A percentile compares a stretch with the other conserved stretches of the same genome.
phyloP scores from a whole-genome alignment of 148 eudicot species.

The Vaccinium darrowii region DNA sequence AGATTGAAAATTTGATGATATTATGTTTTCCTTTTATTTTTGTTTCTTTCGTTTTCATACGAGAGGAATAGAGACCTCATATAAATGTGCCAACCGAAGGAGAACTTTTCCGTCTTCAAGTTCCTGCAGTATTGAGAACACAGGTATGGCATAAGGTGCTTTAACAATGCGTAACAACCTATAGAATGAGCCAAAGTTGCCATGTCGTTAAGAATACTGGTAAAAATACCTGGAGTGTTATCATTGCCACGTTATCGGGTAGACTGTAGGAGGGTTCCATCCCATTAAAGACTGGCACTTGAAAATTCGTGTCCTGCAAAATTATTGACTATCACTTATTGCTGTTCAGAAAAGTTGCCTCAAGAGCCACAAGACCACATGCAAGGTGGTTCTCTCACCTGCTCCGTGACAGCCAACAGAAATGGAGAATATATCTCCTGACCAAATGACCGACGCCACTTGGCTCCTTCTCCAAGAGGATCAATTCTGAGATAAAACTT shows the following conservation, averaged over 20 bases:
- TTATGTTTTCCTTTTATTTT: not conserved
- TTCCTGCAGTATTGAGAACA: slow-evolving; percentile 48
- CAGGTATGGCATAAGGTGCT: not conserved
- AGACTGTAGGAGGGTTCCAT: slow-evolving; percentile 75
- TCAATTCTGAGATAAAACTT: slow-evolving; percentile 74
- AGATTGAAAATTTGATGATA: not conserved
- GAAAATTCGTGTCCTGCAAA: slow-evolving; percentile 47
- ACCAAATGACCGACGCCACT: slow-evolving; percentile 87
- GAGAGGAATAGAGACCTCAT: slow-evolving; percentile 54
- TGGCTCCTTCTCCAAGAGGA: slow-evolving; percentile 87
- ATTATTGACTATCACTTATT: slow-evolving; percentile 5
- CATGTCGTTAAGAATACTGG: not conserved
- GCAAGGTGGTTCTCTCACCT: slow-evolving; percentile 43
- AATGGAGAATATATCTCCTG: slow-evolving; percentile 93
- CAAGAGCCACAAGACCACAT: not conserved
- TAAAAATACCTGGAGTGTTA: slow-evolving; percentile 84
- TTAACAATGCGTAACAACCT: not conserved
- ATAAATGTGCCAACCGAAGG: slow-evolving; percentile 91
- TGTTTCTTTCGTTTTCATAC: not conserved
- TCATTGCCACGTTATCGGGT: slow-evolving; percentile 84
- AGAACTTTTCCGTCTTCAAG: slow-evolving; percentile 75
- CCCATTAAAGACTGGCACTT: slow-evolving; percentile 54
- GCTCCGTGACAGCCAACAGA: slow-evolving; percentile 84
- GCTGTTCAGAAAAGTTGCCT: not conserved
- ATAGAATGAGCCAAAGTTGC: not conserved